Evolutionary conservation across 2,329 filamentous ascomycete species (phyloP).

Genomic region (Diaporthe ilicicola): DNA sequence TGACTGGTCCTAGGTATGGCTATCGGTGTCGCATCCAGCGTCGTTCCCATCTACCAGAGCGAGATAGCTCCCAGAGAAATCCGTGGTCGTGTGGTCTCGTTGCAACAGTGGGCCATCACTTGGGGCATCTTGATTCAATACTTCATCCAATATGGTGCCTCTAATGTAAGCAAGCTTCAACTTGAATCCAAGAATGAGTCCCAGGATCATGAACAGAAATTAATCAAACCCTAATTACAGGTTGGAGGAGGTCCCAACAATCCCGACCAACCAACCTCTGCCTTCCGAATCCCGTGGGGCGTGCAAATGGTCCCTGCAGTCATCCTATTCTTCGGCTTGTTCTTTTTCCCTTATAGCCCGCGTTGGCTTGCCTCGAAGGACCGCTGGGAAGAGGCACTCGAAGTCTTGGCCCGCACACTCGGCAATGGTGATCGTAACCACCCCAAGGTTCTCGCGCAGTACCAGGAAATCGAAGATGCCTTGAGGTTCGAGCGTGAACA

Average conservation of each 20-base stretch:
- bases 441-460: conserved; percentile 69
- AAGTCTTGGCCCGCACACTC: conserved; percentile 67
- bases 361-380: conserved; percentile 76
- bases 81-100: conserved; percentile 67
- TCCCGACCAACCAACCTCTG: conserved; percentile 57
- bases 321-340: conserved; percentile 61
- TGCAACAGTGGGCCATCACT: conserved; percentile 77
- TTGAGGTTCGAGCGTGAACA: conserved; percentile 63
- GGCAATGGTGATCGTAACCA: conserved; percentile 63
- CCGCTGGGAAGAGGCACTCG: conserved; percentile 70
- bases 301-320: conserved; percentile 65
- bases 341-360: conserved; percentile 71
- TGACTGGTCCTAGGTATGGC: conserved; percentile 67
- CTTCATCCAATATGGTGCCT: conserved; percentile 72
- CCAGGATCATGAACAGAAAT: neutral
- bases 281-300: conserved; percentile 70
- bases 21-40: conserved; percentile 76
- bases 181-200: neutral
- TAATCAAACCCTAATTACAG: neutral
- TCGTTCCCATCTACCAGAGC: conserved; percentile 75
- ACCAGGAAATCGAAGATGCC: conserved; percentile 66
- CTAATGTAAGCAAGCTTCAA: conserved; percentile 43
- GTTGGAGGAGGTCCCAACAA: conserved; percentile 61
- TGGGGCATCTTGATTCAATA: conserved; percentile 74
- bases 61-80: conserved; percentile 69